Percentiles rank a stretch among this genome's conserved stretches.
Evolutionary conservation across 345 rosid genomes (phyloP).

Genomic region (Citrus unshiu): DNA sequence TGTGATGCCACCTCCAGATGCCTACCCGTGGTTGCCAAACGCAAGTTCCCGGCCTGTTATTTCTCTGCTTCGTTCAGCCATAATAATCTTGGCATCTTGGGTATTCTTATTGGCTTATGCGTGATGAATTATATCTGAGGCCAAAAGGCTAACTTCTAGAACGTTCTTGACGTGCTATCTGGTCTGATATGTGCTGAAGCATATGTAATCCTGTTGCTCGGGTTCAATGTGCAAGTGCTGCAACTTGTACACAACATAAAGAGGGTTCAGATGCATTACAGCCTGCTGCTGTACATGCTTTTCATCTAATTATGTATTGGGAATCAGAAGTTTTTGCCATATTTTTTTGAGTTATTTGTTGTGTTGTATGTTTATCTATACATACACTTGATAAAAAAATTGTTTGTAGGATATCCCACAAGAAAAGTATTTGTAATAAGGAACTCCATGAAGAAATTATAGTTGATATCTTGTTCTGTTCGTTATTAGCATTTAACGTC

Average conservation of each 20-base stretch:
- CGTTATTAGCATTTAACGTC: neutral
- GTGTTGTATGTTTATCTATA: slow-evolving; percentile 10
- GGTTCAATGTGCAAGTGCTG: slow-evolving; percentile 7
- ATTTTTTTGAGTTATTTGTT: slow-evolving; percentile 12
- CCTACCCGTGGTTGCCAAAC: slow-evolving; percentile 84
- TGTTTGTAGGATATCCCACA: slow-evolving; percentile 25
- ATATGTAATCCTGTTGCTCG: neutral
- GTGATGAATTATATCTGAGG: slow-evolving; percentile 25
- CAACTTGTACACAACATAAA: slow-evolving; percentile 5
- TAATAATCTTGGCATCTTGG: slow-evolving; percentile 21
- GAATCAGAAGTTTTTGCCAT: slow-evolving; percentile 12
- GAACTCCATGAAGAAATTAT: slow-evolving; percentile 19
- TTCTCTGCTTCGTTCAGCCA: slow-evolving; percentile 24
- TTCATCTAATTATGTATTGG: slow-evolving; percentile 12
- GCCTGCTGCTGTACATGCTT: slow-evolving; percentile 1
- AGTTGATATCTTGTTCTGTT: slow-evolving; percentile 17
- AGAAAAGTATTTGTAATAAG: slow-evolving; percentile 25
- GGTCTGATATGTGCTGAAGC: slow-evolving; percentile 6
- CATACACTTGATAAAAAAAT: slow-evolving; percentile 7
- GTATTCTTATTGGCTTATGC: slow-evolving; percentile 26
- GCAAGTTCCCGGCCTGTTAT: slow-evolving; percentile 29
- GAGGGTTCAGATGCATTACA: slow-evolving; percentile 19
- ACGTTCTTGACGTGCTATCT: slow-evolving; percentile 1
- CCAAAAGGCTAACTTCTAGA: slow-evolving; percentile 8
- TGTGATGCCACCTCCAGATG: slow-evolving; percentile 92